Conservation (phyloP, 1,284 basidiomycete genomes). For the Tilletia indica region DNA sequence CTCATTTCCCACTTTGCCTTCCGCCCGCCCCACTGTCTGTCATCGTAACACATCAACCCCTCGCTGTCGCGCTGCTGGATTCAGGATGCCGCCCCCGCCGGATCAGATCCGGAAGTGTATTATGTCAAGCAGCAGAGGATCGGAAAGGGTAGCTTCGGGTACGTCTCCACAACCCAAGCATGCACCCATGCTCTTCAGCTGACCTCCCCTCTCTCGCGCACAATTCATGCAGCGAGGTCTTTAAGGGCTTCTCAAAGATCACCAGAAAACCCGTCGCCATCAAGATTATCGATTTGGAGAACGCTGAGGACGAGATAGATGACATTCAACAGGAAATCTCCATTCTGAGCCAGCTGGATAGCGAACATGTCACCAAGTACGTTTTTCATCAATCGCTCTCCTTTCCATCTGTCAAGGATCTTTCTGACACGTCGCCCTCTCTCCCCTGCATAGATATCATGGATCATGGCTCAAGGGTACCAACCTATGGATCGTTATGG, state of each 20-base stretch:
- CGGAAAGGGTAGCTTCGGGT: slow-evolving; percentile 54
- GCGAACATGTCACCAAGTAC: slow-evolving; percentile 85
- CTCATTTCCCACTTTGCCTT: too few species aligned
- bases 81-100: slow-evolving; percentile 18
- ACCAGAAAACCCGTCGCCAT: slow-evolving; percentile 61
- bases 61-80: background rate
- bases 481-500: slow-evolving; percentile 98
- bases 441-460: slow-evolving; percentile 70
- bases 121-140: slow-evolving; percentile 96
- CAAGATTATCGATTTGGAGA: slow-evolving; percentile 98
- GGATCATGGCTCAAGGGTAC: slow-evolving; percentile 89
- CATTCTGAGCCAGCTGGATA: slow-evolving; percentile 95
- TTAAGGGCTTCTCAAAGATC: slow-evolving; percentile 47
- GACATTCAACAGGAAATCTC: slow-evolving; percentile 99
- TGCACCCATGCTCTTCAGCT: background rate
- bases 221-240: slow-evolving; percentile 43
- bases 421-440: slow-evolving; percentile 8
- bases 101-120: slow-evolving; percentile 79
- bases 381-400: slow-evolving; percentile 16
- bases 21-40: background rate
- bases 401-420: background rate
- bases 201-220: background rate
- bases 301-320: slow-evolving; percentile 98
- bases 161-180: slow-evolving; percentile 12
- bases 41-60: background rate